These are phyloP conservation scores for Paspalum notatum DNA, from an alignment of 176 grass and related monocot species.

Conservation along the genomic window DNA sequence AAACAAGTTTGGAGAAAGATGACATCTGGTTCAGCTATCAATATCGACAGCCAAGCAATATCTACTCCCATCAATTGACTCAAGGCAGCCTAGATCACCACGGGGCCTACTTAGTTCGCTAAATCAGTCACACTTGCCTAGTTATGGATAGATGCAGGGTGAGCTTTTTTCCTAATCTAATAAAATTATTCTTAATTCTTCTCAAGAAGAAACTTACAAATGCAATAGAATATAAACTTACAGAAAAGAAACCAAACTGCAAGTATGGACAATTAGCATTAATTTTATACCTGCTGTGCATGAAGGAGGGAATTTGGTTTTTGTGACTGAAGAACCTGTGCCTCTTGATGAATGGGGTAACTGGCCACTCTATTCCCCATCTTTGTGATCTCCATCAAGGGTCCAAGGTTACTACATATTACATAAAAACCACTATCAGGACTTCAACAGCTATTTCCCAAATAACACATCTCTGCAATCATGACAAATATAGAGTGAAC, in stretches of 20 bases:
- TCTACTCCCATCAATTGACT: background rate
- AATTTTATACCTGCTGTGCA: constrained; percentile 61
- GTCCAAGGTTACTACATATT: constrained; percentile 69
- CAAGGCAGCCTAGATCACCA: background rate
- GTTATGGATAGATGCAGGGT: constrained; percentile 9
- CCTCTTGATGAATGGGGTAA: constrained; percentile 74
- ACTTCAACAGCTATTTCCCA: constrained; percentile 8
- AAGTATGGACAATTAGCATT: constrained; percentile 29
- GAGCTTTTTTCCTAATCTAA: background rate
- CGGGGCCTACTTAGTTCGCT: constrained; percentile 23
- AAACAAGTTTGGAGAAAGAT: background rate
- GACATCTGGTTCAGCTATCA: background rate
- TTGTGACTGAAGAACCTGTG: constrained; percentile 63
- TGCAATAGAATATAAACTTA: constrained; percentile 21
- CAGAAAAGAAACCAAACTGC: constrained; percentile 13
- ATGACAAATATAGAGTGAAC: constrained; percentile 22
- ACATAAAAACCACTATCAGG: constrained; percentile 47
- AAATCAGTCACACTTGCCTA: background rate
- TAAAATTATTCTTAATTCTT: constrained; percentile 5
- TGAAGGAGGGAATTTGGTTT: constrained; percentile 78
- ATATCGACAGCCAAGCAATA: constrained; percentile 19
- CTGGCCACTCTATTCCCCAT: constrained; percentile 57
- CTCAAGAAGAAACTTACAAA: background rate
- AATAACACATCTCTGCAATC: constrained; percentile 15
- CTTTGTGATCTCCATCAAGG: constrained; percentile 76